Conservation (phyloP, 805 yeast genomes). For the Starmerella stellata region DNA sequence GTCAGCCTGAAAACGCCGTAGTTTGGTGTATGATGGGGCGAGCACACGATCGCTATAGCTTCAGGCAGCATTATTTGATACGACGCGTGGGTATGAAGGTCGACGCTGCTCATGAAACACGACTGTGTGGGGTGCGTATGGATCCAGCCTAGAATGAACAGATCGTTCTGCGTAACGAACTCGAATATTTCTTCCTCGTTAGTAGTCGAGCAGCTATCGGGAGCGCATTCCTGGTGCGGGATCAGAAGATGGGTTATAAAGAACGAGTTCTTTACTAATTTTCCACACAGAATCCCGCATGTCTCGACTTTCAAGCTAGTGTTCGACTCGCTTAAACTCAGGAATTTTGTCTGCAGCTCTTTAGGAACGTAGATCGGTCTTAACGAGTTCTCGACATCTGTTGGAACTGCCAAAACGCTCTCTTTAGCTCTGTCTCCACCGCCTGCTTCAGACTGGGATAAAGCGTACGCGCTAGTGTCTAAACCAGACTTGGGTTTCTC, state of each 20-base stretch:
- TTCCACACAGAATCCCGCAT: conserved; percentile 51
- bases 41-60: conserved; percentile 48
- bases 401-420: not conserved
- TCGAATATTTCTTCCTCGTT: conserved; percentile 43
- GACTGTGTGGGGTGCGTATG: conserved; percentile 60
- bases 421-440: not conserved
- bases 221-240: conserved; percentile 45
- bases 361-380: conserved; percentile 36
- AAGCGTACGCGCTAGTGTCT: not conserved
- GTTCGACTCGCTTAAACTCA: conserved; percentile 32
- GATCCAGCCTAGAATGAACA: conserved; percentile 56
- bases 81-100: conserved; percentile 48
- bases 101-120: conserved; percentile 50
- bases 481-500: not conserved
- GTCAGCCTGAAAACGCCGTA: conserved; percentile 44
- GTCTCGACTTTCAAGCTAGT: conserved; percentile 39
- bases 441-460: not conserved
- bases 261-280: conserved; percentile 41
- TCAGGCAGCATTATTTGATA: conserved; percentile 56
- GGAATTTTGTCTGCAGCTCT: conserved; percentile 28
- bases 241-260: conserved; percentile 43
- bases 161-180: conserved; percentile 35
- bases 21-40: conserved; percentile 34
- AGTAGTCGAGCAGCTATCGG: conserved; percentile 43
- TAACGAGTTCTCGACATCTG: conserved; percentile 17